phyloP scores from a whole-genome alignment of 2,329 filamentous ascomycete genomes.

The Biscogniauxia marginata region DNA sequence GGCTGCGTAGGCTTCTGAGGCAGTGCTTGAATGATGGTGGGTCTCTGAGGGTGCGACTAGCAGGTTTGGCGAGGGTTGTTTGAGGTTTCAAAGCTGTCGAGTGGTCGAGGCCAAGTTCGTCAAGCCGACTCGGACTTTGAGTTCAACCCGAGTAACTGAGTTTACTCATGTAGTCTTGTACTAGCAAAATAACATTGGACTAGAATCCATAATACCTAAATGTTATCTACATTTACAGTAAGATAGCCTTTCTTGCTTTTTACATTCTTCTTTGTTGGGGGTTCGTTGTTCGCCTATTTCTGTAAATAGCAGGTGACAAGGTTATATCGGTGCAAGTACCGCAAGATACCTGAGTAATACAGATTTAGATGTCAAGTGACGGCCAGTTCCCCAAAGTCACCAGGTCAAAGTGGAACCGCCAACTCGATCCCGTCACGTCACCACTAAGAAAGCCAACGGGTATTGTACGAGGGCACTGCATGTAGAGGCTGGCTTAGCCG shows the following conservation, averaged over 20 bases:
- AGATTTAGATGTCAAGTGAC: neutral
- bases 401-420: neutral
- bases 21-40: neutral
- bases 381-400: neutral
- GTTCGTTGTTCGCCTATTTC: no score
- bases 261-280: no score
- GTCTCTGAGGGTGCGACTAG: neutral
- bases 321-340: no score
- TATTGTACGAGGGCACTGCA: neutral
- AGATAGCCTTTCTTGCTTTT: neutral
- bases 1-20: neutral
- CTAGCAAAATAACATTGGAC: no score
- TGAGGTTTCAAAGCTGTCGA: neutral
- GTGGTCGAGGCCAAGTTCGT: neutral
- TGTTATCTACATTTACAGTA: no score
- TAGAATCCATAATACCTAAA: no score
- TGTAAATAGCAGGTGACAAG: neutral
- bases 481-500: neutral
- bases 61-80: neutral
- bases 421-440: neutral
- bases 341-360: no score
- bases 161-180: no score
- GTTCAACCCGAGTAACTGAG: no score
- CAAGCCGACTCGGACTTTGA: no score
- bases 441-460: neutral